phyloP scores from a whole-genome alignment of 495 filamentous ascomycete species.

The Astrothelium subdiscretum region DNA sequence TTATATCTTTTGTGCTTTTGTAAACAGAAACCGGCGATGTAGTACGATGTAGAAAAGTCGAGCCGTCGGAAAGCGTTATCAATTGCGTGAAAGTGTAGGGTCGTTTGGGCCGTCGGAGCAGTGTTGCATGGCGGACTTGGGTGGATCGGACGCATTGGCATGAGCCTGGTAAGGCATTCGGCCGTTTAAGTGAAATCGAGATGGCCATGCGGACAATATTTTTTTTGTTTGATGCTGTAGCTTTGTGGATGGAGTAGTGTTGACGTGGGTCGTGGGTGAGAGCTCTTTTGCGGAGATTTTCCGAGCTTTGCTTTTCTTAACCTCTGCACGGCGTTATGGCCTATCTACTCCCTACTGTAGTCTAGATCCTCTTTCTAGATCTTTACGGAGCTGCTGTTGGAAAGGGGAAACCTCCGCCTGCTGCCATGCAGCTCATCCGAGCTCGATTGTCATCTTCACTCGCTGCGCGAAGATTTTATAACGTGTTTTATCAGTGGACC shows the following conservation, averaged over 20 bases:
- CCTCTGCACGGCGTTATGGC: too few species aligned
- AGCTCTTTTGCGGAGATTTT: not conserved
- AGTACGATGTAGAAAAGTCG: constrained; percentile 75
- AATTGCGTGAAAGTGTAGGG: constrained; percentile 97
- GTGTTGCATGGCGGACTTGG: constrained; percentile 67
- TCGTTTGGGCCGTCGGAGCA: constrained; percentile 73
- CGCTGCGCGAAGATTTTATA: constrained; percentile 9
- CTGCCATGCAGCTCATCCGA: not conserved
- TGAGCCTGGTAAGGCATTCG: not conserved
- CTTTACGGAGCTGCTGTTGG: not conserved
- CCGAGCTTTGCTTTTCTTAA: not conserved
- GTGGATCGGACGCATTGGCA: constrained; percentile 3
- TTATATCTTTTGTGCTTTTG: constrained; percentile 66
- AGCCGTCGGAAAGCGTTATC: constrained; percentile 85
- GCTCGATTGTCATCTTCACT: not conserved
- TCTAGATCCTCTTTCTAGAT: not conserved
- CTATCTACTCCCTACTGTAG: too few species aligned
- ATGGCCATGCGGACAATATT: not conserved
- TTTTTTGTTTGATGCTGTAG: not conserved
- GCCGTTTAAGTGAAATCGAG: not conserved
- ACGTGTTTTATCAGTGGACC: constrained; percentile 18
- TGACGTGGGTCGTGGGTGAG: not conserved
- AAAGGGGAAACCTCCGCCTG: not conserved
- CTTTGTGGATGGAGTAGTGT: not conserved
- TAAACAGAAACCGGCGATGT: constrained; percentile 72